phyloP scores from a whole-genome alignment of 805 yeast species.

The Metschnikowia koreensis region DNA sequence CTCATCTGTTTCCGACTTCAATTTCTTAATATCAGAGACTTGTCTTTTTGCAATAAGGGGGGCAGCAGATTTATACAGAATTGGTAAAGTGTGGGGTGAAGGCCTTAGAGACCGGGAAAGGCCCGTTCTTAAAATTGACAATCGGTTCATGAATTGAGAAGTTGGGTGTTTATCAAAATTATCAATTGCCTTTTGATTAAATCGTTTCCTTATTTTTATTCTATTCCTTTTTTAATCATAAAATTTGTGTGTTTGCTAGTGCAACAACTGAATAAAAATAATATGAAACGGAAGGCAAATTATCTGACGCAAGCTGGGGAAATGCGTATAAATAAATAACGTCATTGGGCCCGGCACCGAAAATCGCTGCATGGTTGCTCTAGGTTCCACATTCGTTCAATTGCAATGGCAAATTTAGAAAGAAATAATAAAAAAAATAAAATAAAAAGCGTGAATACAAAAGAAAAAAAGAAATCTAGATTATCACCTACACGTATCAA shows the following conservation, averaged over 20 bases:
- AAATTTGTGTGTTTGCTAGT: no score
- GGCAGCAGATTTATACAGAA: not conserved
- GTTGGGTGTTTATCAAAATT: not conserved
- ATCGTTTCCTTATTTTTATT: no score
- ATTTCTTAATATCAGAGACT: conserved; percentile 27
- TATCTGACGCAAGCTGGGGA: not conserved
- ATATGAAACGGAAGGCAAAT: no score
- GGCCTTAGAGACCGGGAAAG: not conserved
- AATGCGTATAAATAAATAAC: not conserved
- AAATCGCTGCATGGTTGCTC: not conserved
- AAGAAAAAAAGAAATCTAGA: not conserved
- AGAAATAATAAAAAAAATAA: not conserved
- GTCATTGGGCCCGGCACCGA: not conserved
- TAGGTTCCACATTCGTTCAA: not conserved
- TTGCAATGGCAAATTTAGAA: not conserved
- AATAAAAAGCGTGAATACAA: no score
- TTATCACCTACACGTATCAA: no score
- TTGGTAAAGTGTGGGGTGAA: not conserved
- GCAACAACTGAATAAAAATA: no score
- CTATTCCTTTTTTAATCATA: no score
- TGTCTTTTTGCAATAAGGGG: not conserved
- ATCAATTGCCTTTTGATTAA: not conserved
- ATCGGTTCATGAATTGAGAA: not conserved
- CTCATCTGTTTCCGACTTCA: conserved; percentile 36
- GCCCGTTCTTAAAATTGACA: not conserved